These are phyloP conservation scores for Vanderwaltozyma tropicalis DNA, from an alignment of 805 yeast genomes.

Conservation along the genomic window DNA sequence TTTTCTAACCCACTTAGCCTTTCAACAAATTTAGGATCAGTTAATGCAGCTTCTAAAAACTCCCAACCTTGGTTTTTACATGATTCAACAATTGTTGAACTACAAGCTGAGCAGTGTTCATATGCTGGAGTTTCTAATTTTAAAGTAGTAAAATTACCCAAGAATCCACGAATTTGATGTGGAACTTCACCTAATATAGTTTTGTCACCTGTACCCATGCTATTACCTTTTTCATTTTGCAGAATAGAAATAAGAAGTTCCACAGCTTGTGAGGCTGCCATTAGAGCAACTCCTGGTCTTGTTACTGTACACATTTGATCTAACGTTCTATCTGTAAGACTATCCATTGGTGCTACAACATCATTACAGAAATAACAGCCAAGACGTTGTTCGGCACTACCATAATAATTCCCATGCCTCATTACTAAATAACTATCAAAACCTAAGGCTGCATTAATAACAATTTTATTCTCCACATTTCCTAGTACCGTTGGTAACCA, in stretches of 20 bases:
- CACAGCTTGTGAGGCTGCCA: constrained; percentile 80
- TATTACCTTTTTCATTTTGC: constrained; percentile 38
- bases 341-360: constrained; percentile 86
- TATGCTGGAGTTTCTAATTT: constrained; percentile 66
- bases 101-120: constrained; percentile 80
- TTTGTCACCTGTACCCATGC: constrained; percentile 15
- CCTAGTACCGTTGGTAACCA: constrained; percentile 95
- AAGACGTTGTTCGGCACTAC: constrained; percentile 31
- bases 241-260: constrained; percentile 67
- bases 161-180: constrained; percentile 85
- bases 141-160: constrained; percentile 52
- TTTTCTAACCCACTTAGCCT: constrained; percentile 67
- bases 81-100: constrained; percentile 42
- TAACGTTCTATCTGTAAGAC: constrained; percentile 74
- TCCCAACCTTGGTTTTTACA: constrained; percentile 61
- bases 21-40: constrained; percentile 59
- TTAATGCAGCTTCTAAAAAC: constrained; percentile 62
- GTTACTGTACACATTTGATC: constrained; percentile 99
- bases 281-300: constrained; percentile 85
- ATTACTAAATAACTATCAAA: constrained; percentile 88
- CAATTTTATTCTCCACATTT: constrained; percentile 53
- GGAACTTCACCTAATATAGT: constrained; percentile 62
- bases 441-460: constrained; percentile 88
- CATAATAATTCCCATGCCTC: constrained; percentile 65
- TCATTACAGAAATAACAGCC: constrained; percentile 97